Evolutionary conservation across 1,284 basidiomycete genomes (phyloP).

Genomic region (Exobasidium cylindrosporum): DNA sequence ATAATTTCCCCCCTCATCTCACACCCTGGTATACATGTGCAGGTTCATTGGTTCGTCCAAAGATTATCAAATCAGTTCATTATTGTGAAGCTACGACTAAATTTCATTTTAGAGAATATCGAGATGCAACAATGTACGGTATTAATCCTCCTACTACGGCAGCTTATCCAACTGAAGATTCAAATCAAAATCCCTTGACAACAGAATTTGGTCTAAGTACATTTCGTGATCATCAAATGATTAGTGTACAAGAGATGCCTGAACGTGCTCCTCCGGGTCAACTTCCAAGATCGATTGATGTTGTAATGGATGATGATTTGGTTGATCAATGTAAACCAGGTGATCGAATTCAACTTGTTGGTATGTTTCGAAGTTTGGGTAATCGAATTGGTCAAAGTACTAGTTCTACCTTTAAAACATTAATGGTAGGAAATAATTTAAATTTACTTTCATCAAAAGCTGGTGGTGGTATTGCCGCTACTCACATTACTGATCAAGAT

Average conservation of each 20-base stretch:
- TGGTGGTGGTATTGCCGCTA: slow-evolving; percentile 91
- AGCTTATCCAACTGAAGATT: slow-evolving; percentile 79
- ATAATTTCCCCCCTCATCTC: too few relatives aligned
- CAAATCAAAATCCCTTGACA: slow-evolving; percentile 78
- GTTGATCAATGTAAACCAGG: slow-evolving; percentile 98
- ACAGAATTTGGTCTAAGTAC: slow-evolving; percentile 90
- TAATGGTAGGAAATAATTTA: slow-evolving; percentile 92
- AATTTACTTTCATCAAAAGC: slow-evolving; percentile 94
- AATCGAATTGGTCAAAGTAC: slow-evolving; percentile 68
- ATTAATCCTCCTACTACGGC: slow-evolving; percentile 57
- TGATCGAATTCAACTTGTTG: slow-evolving; percentile 94
- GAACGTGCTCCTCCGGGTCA: slow-evolving; percentile 96
- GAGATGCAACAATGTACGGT: slow-evolving; percentile 88
- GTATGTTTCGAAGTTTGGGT: slow-evolving; percentile 88
- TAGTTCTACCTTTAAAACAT: slow-evolving; percentile 80
- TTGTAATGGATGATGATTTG: slow-evolving; percentile 92
- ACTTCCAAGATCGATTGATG: slow-evolving; percentile 89
- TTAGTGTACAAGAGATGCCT: slow-evolving; percentile 99
- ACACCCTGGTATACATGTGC: too few relatives aligned
- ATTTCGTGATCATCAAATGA: slow-evolving; percentile 94
- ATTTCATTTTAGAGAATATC: slow-evolving; percentile 87
- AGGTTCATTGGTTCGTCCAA: slow-evolving; percentile 91
- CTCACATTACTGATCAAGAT: slow-evolving; percentile 86
- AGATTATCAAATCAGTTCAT: slow-evolving; percentile 95
- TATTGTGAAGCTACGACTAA: slow-evolving; percentile 81